Evolutionary conservation across 208 protist species (phyloP), one percentile per base, ranked within the genome.

Genomic region (Trypanosoma cruzi): DNA sequence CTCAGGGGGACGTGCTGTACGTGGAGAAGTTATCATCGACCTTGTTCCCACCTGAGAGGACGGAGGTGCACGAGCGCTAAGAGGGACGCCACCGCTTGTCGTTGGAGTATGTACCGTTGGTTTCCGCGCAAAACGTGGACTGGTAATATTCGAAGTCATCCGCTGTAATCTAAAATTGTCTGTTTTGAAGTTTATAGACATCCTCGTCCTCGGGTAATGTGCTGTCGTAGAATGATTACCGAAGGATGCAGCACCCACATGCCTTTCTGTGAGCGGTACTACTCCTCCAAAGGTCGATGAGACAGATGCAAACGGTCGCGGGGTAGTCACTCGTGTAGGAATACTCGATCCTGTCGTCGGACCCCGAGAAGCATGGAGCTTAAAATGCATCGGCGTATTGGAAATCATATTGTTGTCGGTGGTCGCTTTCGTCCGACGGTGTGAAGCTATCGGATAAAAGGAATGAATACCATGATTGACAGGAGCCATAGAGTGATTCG

Each of bases 71-170:
- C 46, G 29, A 48, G 31, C 13, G 11, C 28, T 65, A 13, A 24
- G 46, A 37, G 61, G 48, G 10, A 50, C 18, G 48, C 32, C 48
- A 20, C 29, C 34, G 1, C 32, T 32, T 18, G 36, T 49, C 24
- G 58, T 31, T 48, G 49, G 2, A 10, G 62, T 58, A 20, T 22
- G 49, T 34, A 34, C 14, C 16, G 62, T 67, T 58, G 62, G 34
- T 49, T 32, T 67, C 26, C 62, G 26, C 8, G 31, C 52, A 58
- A 67, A 67, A 4, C 62, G 48, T 46, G 62, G 62, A 46, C 62
- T 67, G 31, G 62, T 49, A 3, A 57, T 14, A 49, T 29, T 22
- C 49, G 56, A 37, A 48, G 57, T 28, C 32, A 49, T 67, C 42
- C 50, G 22, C 52, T 24, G 14, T 31, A 14, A 44, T 13, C 10